Percentiles rank a stretch among this genome's conserved stretches.
Evolutionary conservation across 331 rosid genomes (phyloP).

Genomic region (Prunus yedoensis): DNA sequence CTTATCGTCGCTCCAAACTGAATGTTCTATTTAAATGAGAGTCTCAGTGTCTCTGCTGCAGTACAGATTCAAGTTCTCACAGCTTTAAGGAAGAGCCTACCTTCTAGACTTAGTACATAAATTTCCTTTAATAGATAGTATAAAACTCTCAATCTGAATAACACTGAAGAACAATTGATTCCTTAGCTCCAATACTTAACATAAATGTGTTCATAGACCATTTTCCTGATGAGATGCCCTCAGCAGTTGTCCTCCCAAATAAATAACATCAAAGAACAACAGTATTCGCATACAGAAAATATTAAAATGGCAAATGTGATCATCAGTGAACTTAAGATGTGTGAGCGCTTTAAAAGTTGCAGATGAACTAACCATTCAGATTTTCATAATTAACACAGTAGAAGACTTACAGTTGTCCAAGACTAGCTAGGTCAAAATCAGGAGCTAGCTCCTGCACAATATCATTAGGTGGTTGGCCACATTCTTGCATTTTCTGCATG

Average conservation of each 20-base stretch:
- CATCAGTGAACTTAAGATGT: background rate
- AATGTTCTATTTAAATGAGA: background rate
- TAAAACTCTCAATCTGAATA: background rate
- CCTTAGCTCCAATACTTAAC: background rate
- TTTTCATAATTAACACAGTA: background rate
- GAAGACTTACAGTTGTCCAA: slow-evolving; percentile 80
- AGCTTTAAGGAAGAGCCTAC: background rate
- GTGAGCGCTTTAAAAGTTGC: background rate
- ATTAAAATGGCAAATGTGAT: background rate
- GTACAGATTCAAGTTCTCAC: slow-evolving; percentile 12
- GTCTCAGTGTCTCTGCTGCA: background rate
- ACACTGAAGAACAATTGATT: background rate
- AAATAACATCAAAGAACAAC: background rate
- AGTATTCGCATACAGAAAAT: background rate
- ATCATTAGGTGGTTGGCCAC: slow-evolving; percentile 96
- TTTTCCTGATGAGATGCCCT: background rate
- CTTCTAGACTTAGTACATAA: background rate
- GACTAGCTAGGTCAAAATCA: slow-evolving; percentile 71
- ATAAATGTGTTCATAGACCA: background rate
- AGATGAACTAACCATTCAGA: background rate
- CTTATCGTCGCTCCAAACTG: background rate
- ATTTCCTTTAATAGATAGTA: background rate
- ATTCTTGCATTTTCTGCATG: slow-evolving; percentile 99
- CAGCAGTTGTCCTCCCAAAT: slow-evolving; percentile 5
- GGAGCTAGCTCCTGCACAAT: slow-evolving; percentile 88